Conservation (phyloP, 345 rosid genomes). For the Turnera subulata region DNA sequence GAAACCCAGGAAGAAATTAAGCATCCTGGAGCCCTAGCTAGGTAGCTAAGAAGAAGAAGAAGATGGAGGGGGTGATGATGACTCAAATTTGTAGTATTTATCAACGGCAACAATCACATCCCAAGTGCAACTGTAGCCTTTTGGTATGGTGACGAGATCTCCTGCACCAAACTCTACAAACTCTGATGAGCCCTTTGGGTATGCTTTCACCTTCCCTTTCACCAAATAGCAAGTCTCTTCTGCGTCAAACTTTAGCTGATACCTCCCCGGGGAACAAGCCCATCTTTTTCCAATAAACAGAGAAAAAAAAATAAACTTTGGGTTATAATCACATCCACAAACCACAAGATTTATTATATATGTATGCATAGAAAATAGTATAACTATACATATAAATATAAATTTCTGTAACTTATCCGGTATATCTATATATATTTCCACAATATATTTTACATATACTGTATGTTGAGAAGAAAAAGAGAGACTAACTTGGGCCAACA, state of each 20-base stretch:
- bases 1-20: neutral
- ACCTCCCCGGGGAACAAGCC: slow-evolving; percentile 90
- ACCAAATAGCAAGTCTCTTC: slow-evolving; percentile 81
- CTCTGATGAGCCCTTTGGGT: slow-evolving; percentile 51
- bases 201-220: slow-evolving; percentile 77
- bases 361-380: neutral
- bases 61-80: slow-evolving; percentile 27
- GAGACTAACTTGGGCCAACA: slow-evolving; percentile 88
- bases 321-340: neutral
- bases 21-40: too few species aligned
- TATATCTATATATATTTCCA: neutral
- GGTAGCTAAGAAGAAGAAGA: slow-evolving; percentile 10
- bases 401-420: neutral
- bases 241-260: slow-evolving; percentile 77
- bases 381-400: too few species aligned
- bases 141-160: slow-evolving; percentile 80
- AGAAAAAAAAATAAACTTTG: neutral
- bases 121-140: slow-evolving; percentile 91
- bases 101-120: slow-evolving; percentile 81
- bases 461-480: neutral
- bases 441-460: too few species aligned
- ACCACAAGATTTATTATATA: neutral
- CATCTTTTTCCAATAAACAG: slow-evolving; percentile 34
- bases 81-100: slow-evolving; percentile 75
- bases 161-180: slow-evolving; percentile 87